A percentile compares a stretch with the other conserved stretches of the same genome.
phyloP scores from a whole-genome alignment of 768 basidiomycete genomes.

The Myochromella boudieri region DNA sequence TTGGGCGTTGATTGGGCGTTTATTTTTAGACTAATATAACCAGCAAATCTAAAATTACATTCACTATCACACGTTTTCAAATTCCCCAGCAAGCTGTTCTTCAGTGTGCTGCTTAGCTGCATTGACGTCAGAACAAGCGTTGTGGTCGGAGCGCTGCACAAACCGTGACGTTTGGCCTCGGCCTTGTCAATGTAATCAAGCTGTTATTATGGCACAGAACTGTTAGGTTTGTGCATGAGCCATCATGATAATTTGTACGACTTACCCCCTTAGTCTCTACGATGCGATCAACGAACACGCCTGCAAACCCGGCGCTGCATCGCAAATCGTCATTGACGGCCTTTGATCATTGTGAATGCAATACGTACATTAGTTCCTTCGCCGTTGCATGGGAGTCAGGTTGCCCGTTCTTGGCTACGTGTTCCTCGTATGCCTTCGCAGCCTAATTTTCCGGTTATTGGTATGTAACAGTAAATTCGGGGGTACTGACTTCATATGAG shows the following conservation, averaged over 20 bases:
- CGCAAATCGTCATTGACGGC: neutral
- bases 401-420: conserved; percentile 47
- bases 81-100: neutral
- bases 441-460: conserved; percentile 37
- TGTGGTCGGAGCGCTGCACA: neutral
- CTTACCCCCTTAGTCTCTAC: conserved; percentile 55
- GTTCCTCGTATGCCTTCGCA: conserved; percentile 61
- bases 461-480: neutral
- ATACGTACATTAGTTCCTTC: conserved; percentile 49
- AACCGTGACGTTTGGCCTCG: conserved; percentile 28
- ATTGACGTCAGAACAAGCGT: neutral
- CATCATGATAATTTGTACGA: neutral
- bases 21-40: conserved; percentile 4
- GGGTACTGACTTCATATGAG: conserved; percentile 50
- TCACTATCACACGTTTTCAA: neutral
- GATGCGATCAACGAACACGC: conserved; percentile 50
- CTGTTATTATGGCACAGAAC: conserved; percentile 22
- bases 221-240: conserved; percentile 11
- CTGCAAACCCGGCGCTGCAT: conserved; percentile 51
- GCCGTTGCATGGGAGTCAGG: conserved; percentile 50
- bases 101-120: conserved; percentile 9
- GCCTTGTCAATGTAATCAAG: conserved; percentile 29
- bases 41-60: neutral
- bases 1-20: neutral
- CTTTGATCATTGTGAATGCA: neutral